Percentiles rank a stretch among this genome's conserved stretches.
Evolutionary conservation across 2,329 filamentous ascomycete genomes (phyloP).

Genomic region (Colletotrichum plurivorum): DNA sequence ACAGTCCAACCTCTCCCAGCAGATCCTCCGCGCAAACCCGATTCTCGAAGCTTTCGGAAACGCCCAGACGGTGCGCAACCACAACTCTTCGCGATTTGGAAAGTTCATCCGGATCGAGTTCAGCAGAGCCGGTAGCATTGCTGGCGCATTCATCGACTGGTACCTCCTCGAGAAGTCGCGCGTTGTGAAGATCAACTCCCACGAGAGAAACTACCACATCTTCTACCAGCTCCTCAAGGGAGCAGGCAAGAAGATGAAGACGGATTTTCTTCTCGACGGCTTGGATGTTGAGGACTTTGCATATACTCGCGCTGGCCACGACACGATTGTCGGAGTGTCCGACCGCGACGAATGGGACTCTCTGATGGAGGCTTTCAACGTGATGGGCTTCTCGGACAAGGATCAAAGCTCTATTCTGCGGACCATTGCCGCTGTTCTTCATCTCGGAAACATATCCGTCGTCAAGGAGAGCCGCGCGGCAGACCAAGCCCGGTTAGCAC

Average conservation of each 20-base stretch:
- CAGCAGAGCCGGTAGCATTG: constrained; percentile 87
- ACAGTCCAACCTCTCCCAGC: constrained; percentile 91
- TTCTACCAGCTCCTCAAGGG: constrained; percentile 97
- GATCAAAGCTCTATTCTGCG: constrained; percentile 88
- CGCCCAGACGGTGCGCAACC: constrained; percentile 96
- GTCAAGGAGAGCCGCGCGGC: constrained; percentile 91
- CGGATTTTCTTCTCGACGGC: constrained; percentile 81
- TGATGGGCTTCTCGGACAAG: constrained; percentile 92
- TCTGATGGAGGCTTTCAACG: constrained; percentile 90
- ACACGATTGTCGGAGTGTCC: constrained; percentile 90
- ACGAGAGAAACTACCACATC: constrained; percentile 96
- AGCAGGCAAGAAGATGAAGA: constrained; percentile 79
- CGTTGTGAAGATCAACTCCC: constrained; percentile 88
- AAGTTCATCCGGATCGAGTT: constrained; percentile 99
- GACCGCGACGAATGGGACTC: constrained; percentile 92
- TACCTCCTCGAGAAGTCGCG: constrained; percentile 98
- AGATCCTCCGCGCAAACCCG: constrained; percentile 95
- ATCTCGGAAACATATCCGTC: constrained; percentile 92
- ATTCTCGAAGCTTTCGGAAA: constrained; percentile 99
- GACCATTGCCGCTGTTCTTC: constrained; percentile 91
- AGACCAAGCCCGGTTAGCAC: constrained; percentile 88
- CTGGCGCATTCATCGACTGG: constrained; percentile 98
- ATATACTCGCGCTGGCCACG: constrained; percentile 92
- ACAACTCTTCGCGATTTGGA: constrained; percentile 98
- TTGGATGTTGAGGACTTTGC: constrained; percentile 88